These are phyloP conservation scores for Penicillium sp. DNA, from an alignment of 2,329 filamentous ascomycete genomes.

Conservation along the genomic window DNA sequence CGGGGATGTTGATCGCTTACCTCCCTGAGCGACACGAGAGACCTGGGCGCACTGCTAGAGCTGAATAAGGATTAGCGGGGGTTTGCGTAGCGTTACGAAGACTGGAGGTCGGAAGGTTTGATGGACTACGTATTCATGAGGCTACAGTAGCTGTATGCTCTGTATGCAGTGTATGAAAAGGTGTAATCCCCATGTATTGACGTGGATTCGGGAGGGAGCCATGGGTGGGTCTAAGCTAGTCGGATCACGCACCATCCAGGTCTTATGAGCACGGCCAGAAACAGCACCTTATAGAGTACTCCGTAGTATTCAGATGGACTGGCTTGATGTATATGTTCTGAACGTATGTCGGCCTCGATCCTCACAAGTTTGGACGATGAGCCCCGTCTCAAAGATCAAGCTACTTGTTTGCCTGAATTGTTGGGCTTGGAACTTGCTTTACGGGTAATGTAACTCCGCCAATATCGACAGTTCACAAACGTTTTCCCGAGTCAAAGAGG, in stretches of 20 bases:
- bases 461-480: background rate
- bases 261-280: background rate
- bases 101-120: background rate
- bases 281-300: background rate
- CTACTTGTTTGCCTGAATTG: background rate
- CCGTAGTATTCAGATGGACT: background rate
- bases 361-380: slow-evolving; percentile 14
- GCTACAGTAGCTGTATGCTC: no score
- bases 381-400: slow-evolving; percentile 15
- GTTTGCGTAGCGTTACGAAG: background rate
- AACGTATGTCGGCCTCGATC: background rate
- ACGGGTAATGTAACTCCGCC: background rate
- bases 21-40: slow-evolving; percentile 14
- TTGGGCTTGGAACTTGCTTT: background rate
- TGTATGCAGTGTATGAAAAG: background rate
- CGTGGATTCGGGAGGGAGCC: background rate
- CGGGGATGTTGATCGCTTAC: slow-evolving; percentile 19
- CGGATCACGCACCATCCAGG: background rate
- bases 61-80: slow-evolving; percentile 9
- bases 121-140: background rate
- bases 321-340: background rate
- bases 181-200: slow-evolving; percentile 17
- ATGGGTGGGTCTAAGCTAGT: background rate
- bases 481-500: background rate
- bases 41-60: slow-evolving; percentile 1